Conservation (phyloP, 2,329 filamentous ascomycete genomes). For the Aureobasidium uvarum region DNA sequence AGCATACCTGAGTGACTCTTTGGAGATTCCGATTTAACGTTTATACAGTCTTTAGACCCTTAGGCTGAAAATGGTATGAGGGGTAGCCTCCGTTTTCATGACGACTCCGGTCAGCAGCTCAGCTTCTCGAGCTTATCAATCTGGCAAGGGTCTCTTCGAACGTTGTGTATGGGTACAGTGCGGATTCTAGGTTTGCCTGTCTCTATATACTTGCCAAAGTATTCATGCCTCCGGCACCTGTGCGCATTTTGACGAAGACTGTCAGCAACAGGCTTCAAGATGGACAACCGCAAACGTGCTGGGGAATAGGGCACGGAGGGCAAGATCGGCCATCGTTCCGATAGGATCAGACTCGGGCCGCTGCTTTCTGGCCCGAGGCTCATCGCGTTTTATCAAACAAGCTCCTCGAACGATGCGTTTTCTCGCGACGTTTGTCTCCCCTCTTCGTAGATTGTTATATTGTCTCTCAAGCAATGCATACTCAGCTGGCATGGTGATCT, state of each 20-base stretch:
- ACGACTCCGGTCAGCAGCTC: constrained; percentile 11
- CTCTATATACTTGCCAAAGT: background rate
- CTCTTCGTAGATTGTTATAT: background rate
- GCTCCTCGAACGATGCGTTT: background rate
- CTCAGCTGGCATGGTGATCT: background rate
- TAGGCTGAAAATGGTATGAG: constrained; percentile 2
- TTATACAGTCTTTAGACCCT: constrained; percentile 17
- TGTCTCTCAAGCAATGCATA: background rate
- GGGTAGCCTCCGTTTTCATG: background rate
- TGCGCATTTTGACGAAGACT: constrained; percentile 8
- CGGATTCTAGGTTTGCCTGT: background rate
- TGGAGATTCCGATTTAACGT: constrained; percentile 8
- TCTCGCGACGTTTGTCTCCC: background rate
- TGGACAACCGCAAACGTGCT: background rate
- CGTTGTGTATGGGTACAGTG: background rate
- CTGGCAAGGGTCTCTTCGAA: background rate
- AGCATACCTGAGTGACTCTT: background rate
- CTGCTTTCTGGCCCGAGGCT: background rate
- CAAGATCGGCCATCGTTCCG: constrained; percentile 10
- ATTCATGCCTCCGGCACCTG: background rate
- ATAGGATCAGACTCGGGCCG: constrained; percentile 21
- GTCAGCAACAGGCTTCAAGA: background rate
- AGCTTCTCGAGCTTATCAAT: background rate
- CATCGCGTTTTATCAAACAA: background rate
- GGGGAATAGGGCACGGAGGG: constrained; percentile 14